phyloP scores from a whole-genome alignment of 1,139 yeast species.

The Yamadazyma dendronema region DNA sequence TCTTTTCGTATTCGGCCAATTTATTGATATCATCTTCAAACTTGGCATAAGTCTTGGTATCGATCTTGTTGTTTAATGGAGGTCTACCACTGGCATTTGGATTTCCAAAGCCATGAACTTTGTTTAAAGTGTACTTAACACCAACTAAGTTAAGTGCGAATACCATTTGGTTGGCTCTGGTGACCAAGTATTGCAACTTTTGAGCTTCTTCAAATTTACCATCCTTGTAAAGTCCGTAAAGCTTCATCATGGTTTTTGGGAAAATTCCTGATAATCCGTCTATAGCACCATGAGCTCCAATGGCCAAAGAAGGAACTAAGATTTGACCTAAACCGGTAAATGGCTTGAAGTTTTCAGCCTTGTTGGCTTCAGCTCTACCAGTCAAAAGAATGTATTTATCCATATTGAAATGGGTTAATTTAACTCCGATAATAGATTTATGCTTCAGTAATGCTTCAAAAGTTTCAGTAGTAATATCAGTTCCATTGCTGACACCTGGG shows the following conservation, averaged over 20 bases:
- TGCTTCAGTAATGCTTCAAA: constrained; percentile 29
- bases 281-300: constrained; percentile 45
- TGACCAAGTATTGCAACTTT: constrained; percentile 34
- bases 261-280: constrained; percentile 48
- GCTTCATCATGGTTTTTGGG: constrained; percentile 37
- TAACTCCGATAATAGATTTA: constrained; percentile 36
- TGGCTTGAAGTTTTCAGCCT: constrained; percentile 33
- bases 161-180: constrained; percentile 41
- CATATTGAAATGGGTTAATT: constrained; percentile 40
- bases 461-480: constrained; percentile 34
- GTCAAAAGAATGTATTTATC: constrained; percentile 38
- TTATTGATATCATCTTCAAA: constrained; percentile 14
- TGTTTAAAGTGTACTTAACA: constrained; percentile 31
- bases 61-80: constrained; percentile 15
- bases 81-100: constrained; percentile 16
- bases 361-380: constrained; percentile 24
- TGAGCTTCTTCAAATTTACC: constrained; percentile 38
- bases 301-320: constrained; percentile 40
- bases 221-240: constrained; percentile 25
- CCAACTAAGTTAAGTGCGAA: constrained; percentile 44
- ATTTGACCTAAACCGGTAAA: constrained; percentile 52
- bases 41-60: constrained; percentile 9
- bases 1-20: constrained; percentile 13
- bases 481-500: constrained; percentile 42
- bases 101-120: constrained; percentile 20